Conservation (phyloP, 768 basidiomycete species). For the Boletus huronensis region DNA sequence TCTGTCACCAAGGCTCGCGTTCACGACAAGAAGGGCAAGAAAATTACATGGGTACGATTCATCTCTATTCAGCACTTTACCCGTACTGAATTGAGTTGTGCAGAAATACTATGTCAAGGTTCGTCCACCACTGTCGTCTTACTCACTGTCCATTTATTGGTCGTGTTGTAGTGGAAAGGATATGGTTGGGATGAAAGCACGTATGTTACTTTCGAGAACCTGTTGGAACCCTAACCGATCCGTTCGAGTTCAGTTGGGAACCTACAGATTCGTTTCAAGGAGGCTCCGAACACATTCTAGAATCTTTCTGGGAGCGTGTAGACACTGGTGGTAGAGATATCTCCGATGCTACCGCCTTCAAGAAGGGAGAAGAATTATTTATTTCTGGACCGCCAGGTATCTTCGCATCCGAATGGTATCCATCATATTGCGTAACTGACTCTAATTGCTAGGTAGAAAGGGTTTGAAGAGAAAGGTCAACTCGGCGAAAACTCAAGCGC, state of each 20-base stretch:
- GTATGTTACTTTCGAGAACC: conserved; percentile 36
- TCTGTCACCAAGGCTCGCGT: conserved; percentile 51
- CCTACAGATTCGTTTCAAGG: conserved; percentile 55
- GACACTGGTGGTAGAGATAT: conserved; percentile 42
- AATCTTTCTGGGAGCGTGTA: conserved; percentile 37
- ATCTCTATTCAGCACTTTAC: not conserved
- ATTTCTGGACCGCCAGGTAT: conserved; percentile 61
- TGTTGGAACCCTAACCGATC: conserved; percentile 1
- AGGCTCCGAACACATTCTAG: conserved; percentile 51
- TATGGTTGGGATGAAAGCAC: conserved; percentile 54
- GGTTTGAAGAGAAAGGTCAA: conserved; percentile 17
- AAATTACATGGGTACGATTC: conserved; percentile 47
- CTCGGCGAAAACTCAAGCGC: conserved; percentile 4
- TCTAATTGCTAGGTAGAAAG: conserved; percentile 14
- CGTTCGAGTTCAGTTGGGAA: conserved; percentile 56
- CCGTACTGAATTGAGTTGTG: conserved; percentile 14
- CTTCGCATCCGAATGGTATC: not conserved
- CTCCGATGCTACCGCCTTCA: conserved; percentile 47
- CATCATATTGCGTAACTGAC: conserved; percentile 1
- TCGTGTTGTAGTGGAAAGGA: conserved; percentile 53
- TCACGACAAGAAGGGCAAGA: conserved; percentile 42
- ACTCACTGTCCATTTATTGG: conserved; percentile 1
- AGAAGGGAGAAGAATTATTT: conserved; percentile 50
- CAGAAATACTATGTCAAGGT: conserved; percentile 62
- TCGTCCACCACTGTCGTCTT: conserved; percentile 18